Evolutionary conservation across 148 eudicot species (phyloP), one percentile per base, ranked within the genome.

Genomic region (Silene uniflora): DNA sequence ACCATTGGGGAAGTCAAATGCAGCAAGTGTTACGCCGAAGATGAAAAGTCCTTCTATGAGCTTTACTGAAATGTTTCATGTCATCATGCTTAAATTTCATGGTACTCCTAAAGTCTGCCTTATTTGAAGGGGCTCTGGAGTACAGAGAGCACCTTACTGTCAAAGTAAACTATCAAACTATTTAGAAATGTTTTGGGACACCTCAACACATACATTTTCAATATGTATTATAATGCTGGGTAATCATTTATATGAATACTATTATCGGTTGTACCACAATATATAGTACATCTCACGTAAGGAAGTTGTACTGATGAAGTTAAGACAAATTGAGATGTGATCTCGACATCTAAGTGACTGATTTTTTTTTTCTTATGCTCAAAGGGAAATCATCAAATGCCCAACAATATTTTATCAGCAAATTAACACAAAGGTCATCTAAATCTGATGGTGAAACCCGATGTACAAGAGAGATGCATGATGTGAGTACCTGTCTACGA

Each of bases 401-500:
- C 10, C 71, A 39, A 1, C 27, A 21, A 29, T 8, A 22, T 21
- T n/a, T 3, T 69, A 42, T 46, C 29, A 47, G 16, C 72, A 46
- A 0, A 10, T 42, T 10, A 47, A 47, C 3, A n/a, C 14, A 24
- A 54, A 71, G 59, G 35, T 49, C 32, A 49, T n/a, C 29, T 16
- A 49, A n/a, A 70, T 44, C 12, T 21, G 22, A 52, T 24, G 17
- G 4, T 70, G 18, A 49, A 49, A 70, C 58, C 64, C 10, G 32
- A 24, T 21, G 22, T 1, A 39, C 25, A 42, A 56, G 70, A 72
- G 56, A 62, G 59, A 72, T 32, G 66, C 44, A 76, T 3, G 71
- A 84, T 35, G 46, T 90, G 46, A 75, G 18, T 84, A 90, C 98
- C 93, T 92, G 81, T 86, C 95, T 87, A 69, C 98, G 96, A 76